Conservation (phyloP, 169 alveolate genomes). For the Plasmodium vinckei region DNA sequence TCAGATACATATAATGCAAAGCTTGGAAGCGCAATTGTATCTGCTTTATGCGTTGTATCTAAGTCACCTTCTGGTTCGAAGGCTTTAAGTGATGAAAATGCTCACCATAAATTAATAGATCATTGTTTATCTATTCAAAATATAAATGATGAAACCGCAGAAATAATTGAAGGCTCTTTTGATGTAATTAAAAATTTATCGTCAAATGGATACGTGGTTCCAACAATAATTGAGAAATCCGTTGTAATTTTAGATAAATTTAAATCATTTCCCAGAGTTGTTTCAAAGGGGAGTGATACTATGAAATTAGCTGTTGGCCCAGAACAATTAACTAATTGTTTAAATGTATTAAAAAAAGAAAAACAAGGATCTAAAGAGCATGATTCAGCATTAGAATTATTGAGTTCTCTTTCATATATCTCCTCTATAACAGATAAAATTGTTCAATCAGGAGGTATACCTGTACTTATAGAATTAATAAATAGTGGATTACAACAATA, state of each 20-base stretch:
- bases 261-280: constrained; percentile 80
- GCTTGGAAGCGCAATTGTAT: constrained; percentile 77
- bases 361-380: constrained; percentile 90
- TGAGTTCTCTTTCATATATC: constrained; percentile 92
- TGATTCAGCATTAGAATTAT: constrained; percentile 90
- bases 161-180: constrained; percentile 57
- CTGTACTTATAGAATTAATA: constrained; percentile 89
- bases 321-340: constrained; percentile 89
- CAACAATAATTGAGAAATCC: constrained; percentile 66
- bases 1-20: constrained; percentile 69
- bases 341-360: constrained; percentile 87
- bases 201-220: constrained; percentile 70
- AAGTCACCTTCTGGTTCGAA: constrained; percentile 79
- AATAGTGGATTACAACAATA: constrained; percentile 88
- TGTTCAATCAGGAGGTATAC: constrained; percentile 92
- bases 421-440: constrained; percentile 92
- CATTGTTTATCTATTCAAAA: constrained; percentile 53
- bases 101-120: constrained; percentile 74
- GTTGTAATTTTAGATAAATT: constrained; percentile 81
- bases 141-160: constrained; percentile 74
- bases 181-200: constrained; percentile 60
- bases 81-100: constrained; percentile 80
- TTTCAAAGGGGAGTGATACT: constrained; percentile 91
- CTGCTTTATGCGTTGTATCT: constrained; percentile 81
- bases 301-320: constrained; percentile 90